These are phyloP conservation scores for Podaxis pistillaris DNA, from an alignment of 768 basidiomycete genomes.

Conservation along the genomic window DNA sequence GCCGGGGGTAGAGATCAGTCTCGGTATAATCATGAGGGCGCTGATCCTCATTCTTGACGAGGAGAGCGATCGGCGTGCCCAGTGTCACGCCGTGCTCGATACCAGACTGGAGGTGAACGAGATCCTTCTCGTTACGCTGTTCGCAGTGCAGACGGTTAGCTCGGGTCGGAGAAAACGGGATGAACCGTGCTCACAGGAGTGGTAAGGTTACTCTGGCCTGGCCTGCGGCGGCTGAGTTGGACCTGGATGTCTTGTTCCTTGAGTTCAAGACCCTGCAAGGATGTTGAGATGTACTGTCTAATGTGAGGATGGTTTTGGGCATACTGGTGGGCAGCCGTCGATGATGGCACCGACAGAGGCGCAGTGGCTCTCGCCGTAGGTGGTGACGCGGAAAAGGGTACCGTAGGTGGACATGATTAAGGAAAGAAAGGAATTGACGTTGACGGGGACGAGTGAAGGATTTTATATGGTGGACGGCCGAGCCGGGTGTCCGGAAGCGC, in stretches of 20 bases:
- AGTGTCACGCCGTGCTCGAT: conserved; percentile 92
- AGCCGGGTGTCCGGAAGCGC: not conserved
- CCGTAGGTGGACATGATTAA: conserved; percentile 89
- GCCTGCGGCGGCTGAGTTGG: conserved; percentile 87
- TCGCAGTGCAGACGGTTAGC: conserved; percentile 1
- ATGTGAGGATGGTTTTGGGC: conserved; percentile 21
- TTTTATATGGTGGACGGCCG: conserved; percentile 13
- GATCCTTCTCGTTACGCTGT: conserved; percentile 94
- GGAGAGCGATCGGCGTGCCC: conserved; percentile 95
- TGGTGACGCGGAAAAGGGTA: conserved; percentile 88
- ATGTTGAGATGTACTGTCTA: conserved; percentile 1
- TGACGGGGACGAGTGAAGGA: not conserved
- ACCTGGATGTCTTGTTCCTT: conserved; percentile 82
- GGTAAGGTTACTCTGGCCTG: conserved; percentile 95
- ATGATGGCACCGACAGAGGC: conserved; percentile 96
- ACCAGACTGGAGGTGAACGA: conserved; percentile 91
- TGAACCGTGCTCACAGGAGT: conserved; percentile 69
- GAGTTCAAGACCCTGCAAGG: conserved; percentile 73
- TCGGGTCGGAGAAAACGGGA: conserved; percentile 6
- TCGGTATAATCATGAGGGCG: conserved; percentile 98
- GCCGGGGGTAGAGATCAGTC: conserved; percentile 95
- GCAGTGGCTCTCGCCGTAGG: conserved; percentile 98
- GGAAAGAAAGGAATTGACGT: not conserved
- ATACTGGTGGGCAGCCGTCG: conserved; percentile 94
- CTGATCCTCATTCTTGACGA: conserved; percentile 98